Percentiles rank a stretch among this genome's conserved stretches.
Conservation (phyloP, 768 basidiomycete genomes). For the Lactarius vividus region DNA sequence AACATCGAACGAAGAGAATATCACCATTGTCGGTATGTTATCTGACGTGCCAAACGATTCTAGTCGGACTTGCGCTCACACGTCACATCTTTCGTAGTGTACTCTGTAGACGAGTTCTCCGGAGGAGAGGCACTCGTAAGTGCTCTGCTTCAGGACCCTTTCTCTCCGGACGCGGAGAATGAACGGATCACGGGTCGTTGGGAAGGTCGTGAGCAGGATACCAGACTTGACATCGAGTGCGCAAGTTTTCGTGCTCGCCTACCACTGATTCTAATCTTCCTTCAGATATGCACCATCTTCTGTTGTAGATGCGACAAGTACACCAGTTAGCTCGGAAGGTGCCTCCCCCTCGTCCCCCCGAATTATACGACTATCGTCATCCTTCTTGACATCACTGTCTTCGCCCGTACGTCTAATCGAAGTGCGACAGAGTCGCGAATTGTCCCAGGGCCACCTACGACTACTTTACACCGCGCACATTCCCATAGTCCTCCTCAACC, state of each 20-base stretch:
- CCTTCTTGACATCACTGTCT: slow-evolving; percentile 21
- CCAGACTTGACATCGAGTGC: slow-evolving; percentile 26
- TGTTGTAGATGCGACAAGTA: background rate
- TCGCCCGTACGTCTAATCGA: slow-evolving; percentile 31
- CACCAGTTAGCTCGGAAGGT: background rate
- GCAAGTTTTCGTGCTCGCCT: background rate
- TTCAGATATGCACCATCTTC: slow-evolving; percentile 2
- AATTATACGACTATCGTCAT: slow-evolving; percentile 14
- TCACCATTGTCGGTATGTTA: slow-evolving; percentile 24
- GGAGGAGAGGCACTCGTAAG: slow-evolving; percentile 58
- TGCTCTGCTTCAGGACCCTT: slow-evolving; percentile 69
- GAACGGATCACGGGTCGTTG: slow-evolving; percentile 50
- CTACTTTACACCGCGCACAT: slow-evolving; percentile 48
- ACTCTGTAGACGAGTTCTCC: slow-evolving; percentile 53
- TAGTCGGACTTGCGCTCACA: background rate
- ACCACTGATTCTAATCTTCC: background rate
- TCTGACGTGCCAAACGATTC: background rate
- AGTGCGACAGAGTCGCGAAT: slow-evolving; percentile 21
- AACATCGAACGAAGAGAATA: background rate
- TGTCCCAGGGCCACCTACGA: slow-evolving; percentile 20
- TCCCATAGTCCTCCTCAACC: slow-evolving; percentile 62
- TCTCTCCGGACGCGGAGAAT: slow-evolving; percentile 52
- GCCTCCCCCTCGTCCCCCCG: background rate
- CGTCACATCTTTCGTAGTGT: slow-evolving; percentile 45
- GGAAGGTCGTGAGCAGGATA: slow-evolving; percentile 30